These are phyloP conservation scores for Pythium biforme DNA, from an alignment of 352 stramenopile species.

Conservation along the genomic window DNA sequence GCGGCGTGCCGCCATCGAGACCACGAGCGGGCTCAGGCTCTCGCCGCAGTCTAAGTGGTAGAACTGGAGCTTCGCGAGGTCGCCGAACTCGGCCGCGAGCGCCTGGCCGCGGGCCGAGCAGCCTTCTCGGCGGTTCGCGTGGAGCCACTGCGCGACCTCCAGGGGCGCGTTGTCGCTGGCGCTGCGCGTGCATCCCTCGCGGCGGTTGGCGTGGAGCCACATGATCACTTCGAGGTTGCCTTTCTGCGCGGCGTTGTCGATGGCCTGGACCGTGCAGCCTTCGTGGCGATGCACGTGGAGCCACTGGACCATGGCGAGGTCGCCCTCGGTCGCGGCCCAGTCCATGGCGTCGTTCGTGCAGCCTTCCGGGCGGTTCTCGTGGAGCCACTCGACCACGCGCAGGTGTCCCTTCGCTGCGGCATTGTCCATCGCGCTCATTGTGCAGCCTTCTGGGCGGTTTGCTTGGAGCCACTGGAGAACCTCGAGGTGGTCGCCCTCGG, in stretches of 20 bases:
- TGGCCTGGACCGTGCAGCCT: slow-evolving; percentile 31
- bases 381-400: slow-evolving; percentile 28
- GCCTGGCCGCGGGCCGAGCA: slow-evolving; percentile 22
- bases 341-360: slow-evolving; percentile 35
- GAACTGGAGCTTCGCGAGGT: slow-evolving; percentile 32
- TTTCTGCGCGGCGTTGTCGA: slow-evolving; percentile 28
- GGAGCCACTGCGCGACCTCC: slow-evolving; percentile 30
- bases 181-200: slow-evolving; percentile 27
- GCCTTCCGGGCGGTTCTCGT: slow-evolving; percentile 26
- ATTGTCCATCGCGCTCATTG: slow-evolving; percentile 32
- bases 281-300: slow-evolving; percentile 30
- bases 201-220: slow-evolving; percentile 31
- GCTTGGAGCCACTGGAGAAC: slow-evolving; percentile 31
- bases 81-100: slow-evolving; percentile 23
- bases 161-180: slow-evolving; percentile 31
- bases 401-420: slow-evolving; percentile 26
- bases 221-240: slow-evolving; percentile 30
- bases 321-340: slow-evolving; percentile 20
- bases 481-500: slow-evolving; percentile 23
- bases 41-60: slow-evolving; percentile 28
- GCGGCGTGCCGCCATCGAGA: slow-evolving; percentile 17
- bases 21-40: slow-evolving; percentile 17
- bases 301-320: slow-evolving; percentile 29
- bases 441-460: slow-evolving; percentile 33
- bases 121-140: slow-evolving; percentile 25